These are phyloP conservation scores for Rhodosporidiobolus sp. DNA, from an alignment of 768 basidiomycete species.

Conservation along the genomic window DNA sequence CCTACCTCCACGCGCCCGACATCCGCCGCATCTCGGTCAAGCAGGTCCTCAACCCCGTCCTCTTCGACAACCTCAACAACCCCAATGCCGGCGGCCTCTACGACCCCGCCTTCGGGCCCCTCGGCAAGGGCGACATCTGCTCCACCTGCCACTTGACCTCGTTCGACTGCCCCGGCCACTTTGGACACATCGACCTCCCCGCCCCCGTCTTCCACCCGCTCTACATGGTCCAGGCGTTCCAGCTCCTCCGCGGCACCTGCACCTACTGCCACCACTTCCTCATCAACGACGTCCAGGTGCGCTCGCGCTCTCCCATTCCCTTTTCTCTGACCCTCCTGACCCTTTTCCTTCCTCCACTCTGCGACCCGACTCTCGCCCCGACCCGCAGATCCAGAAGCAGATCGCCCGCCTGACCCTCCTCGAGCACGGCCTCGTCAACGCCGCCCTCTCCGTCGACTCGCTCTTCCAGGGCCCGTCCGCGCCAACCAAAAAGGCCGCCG, in stretches of 20 bases:
- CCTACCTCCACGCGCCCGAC: conserved; percentile 82
- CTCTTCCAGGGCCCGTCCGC: conserved; percentile 47
- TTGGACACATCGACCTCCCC: conserved; percentile 94
- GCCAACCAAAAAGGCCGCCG: conserved; percentile 35
- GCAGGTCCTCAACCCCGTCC: conserved; percentile 86
- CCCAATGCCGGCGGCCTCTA: conserved; percentile 91
- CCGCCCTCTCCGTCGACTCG: conserved; percentile 71
- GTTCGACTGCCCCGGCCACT: conserved; percentile 95
- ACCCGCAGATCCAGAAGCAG: conserved; percentile 69
- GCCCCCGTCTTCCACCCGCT: conserved; percentile 93
- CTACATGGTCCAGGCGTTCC: conserved; percentile 87
- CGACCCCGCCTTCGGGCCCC: conserved; percentile 90
- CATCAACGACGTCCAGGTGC: conserved; percentile 51
- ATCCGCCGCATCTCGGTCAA: conserved; percentile 93
- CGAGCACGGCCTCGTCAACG: conserved; percentile 81
- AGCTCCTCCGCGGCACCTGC: conserved; percentile 79
- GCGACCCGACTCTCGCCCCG: background rate
- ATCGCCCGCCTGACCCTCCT: conserved; percentile 79
- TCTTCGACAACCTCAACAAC: conserved; percentile 88
- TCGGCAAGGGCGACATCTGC: conserved; percentile 83
- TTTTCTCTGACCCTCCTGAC: background rate
- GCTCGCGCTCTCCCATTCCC: conserved; percentile 43
- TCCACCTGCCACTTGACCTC: conserved; percentile 88
- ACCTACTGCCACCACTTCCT: conserved; percentile 86
- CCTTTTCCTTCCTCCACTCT: background rate